A percentile compares a stretch with the other conserved stretches of the same genome.
phyloP scores from a whole-genome alignment of 345 rosid species.

The Rhizophora mangle region DNA sequence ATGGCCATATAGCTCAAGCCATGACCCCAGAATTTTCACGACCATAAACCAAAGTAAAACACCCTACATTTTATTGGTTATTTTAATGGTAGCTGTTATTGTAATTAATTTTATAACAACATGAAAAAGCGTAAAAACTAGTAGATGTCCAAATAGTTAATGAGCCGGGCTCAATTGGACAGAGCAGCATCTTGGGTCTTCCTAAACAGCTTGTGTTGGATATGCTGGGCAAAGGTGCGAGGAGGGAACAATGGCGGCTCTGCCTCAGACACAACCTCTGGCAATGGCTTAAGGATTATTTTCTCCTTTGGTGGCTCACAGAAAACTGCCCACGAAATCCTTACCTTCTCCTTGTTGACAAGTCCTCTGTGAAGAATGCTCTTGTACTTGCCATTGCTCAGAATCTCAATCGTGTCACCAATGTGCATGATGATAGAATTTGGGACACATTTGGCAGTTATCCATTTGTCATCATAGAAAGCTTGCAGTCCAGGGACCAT shows the following conservation, averaged over 20 bases:
- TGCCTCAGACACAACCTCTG: constrained; percentile 54
- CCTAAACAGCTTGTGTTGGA: constrained; percentile 76
- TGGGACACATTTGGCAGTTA: constrained; percentile 88
- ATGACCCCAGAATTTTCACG: not conserved
- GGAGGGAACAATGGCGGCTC: constrained; percentile 86
- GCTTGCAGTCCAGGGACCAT: constrained; percentile 97
- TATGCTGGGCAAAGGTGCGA: constrained; percentile 82
- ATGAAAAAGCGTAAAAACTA: too few species aligned
- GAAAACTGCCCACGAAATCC: constrained; percentile 97
- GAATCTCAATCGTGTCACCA: constrained; percentile 88
- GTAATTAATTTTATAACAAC: too few species aligned
- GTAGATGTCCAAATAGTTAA: too few species aligned
- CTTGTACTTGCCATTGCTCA: constrained; percentile 88
- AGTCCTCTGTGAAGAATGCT: constrained; percentile 90
- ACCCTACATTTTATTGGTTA: too few species aligned
- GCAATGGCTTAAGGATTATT: constrained; percentile 77
- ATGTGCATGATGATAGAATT: constrained; percentile 91
- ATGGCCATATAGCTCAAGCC: not conserved
- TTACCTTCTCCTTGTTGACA: constrained; percentile 92
- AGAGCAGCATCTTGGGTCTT: constrained; percentile 40
- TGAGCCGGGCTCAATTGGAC: too few species aligned
- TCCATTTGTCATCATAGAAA: constrained; percentile 75
- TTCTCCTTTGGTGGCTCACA: constrained; percentile 96
- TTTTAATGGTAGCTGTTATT: too few species aligned
- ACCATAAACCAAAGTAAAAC: too few species aligned